These are phyloP conservation scores for Paramyrothecium sp. DNA, from an alignment of 2,329 filamentous ascomycete species.

Conservation along the genomic window DNA sequence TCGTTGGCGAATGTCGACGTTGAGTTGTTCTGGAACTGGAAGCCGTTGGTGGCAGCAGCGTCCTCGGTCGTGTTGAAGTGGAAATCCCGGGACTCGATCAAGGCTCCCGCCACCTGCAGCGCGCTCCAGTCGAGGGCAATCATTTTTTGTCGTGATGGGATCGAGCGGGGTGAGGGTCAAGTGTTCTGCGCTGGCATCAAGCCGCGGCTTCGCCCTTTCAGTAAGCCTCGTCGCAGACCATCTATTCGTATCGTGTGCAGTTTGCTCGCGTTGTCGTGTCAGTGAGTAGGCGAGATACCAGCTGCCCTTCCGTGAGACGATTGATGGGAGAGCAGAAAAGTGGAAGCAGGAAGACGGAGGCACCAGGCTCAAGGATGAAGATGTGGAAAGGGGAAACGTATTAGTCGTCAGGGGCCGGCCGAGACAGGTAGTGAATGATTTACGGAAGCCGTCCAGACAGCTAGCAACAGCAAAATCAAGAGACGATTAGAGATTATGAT, in stretches of 20 bases:
- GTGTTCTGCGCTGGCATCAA: background rate
- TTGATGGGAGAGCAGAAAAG: too few species aligned
- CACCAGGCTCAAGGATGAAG: background rate
- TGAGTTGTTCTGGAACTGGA: conserved; percentile 35
- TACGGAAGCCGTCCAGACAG: background rate
- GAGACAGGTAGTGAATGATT: background rate
- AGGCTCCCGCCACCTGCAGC: background rate
- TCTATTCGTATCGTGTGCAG: background rate
- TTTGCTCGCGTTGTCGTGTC: background rate
- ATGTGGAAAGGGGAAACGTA: background rate
- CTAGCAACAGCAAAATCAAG: background rate
- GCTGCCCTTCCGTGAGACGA: too few species aligned
- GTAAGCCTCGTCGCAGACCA: background rate
- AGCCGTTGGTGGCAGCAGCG: conserved; percentile 12
- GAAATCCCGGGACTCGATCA: background rate
- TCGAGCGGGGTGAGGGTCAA: background rate
- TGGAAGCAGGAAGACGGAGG: background rate
- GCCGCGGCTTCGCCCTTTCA: background rate
- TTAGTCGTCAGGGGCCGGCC: background rate
- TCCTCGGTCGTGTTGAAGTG: background rate
- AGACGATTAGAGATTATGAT: background rate
- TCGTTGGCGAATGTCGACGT: conserved; percentile 48
- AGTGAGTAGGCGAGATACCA: background rate
- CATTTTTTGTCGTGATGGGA: background rate
- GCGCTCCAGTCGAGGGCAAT: background rate